Conservation (phyloP, 2,329 filamentous ascomycete genomes). For the Fusarium bulbicola region DNA sequence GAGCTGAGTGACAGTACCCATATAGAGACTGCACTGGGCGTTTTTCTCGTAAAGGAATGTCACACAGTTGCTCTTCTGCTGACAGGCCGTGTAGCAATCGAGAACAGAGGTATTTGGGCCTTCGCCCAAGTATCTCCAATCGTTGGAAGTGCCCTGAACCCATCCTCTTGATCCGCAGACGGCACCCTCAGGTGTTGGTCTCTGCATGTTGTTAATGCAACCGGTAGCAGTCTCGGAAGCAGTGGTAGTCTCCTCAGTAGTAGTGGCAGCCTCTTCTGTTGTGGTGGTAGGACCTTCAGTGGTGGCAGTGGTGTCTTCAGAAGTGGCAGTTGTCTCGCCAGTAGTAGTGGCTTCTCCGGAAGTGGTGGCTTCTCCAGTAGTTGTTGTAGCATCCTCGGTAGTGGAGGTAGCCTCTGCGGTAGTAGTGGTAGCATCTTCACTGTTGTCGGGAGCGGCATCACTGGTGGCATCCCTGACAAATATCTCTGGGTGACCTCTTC, state of each 20-base stretch:
- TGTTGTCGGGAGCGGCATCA: background rate
- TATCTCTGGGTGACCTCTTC: background rate
- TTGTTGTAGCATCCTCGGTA: background rate
- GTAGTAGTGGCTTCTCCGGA: background rate
- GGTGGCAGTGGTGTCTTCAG: background rate
- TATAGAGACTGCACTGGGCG: background rate
- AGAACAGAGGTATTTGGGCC: background rate
- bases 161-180: background rate
- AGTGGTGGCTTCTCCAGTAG: background rate
- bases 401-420: background rate
- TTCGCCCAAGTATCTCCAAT: background rate
- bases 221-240: background rate
- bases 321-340: background rate
- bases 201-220: background rate
- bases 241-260: background rate
- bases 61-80: background rate
- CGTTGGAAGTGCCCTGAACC: fast-evolving
- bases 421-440: background rate
- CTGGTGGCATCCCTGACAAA: background rate
- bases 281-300: background rate
- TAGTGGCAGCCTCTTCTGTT: background rate
- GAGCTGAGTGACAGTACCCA: background rate
- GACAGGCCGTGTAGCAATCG: background rate
- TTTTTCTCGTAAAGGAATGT: background rate
- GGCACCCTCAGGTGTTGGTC: background rate